Conservation (phyloP, 768 basidiomycete genomes). For the Kwoniella heveanensis region DNA sequence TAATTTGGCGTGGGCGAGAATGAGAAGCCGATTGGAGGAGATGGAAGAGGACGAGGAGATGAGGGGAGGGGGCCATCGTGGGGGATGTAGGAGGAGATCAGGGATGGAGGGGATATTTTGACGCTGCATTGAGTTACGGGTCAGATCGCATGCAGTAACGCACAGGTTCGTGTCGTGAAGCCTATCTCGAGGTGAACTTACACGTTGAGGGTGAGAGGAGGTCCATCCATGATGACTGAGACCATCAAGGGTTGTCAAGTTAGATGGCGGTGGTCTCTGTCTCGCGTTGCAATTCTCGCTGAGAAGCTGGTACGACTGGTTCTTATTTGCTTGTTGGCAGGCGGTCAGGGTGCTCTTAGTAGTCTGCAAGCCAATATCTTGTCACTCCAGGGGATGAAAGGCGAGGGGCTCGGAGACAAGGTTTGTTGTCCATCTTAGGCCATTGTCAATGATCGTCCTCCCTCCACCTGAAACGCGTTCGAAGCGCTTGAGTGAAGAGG, state of each 20-base stretch:
- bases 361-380: too few relatives aligned
- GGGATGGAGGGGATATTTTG: constrained; percentile 26
- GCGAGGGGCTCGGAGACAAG: too few relatives aligned
- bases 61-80: constrained; percentile 9
- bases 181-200: not conserved
- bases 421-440: not conserved
- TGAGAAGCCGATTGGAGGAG: constrained; percentile 75
- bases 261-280: too few relatives aligned
- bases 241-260: too few relatives aligned
- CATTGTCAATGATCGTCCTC: not conserved
- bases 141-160: too few relatives aligned
- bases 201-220: constrained; percentile 18
- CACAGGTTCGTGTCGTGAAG: too few relatives aligned
- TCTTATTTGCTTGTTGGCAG: too few relatives aligned
- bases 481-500: not conserved
- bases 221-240: constrained; percentile 5
- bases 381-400: too few relatives aligned
- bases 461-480: constrained; percentile 1
- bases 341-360: too few relatives aligned
- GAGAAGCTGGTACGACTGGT: too few relatives aligned
- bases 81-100: constrained; percentile 16
- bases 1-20: constrained; percentile 77
- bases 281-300: too few relatives aligned
- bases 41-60: constrained; percentile 11
- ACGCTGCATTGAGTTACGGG: too few relatives aligned